Evolutionary conservation across 805 yeast species (phyloP).

Genomic region (Saccharomycopsis synnaedendra): DNA sequence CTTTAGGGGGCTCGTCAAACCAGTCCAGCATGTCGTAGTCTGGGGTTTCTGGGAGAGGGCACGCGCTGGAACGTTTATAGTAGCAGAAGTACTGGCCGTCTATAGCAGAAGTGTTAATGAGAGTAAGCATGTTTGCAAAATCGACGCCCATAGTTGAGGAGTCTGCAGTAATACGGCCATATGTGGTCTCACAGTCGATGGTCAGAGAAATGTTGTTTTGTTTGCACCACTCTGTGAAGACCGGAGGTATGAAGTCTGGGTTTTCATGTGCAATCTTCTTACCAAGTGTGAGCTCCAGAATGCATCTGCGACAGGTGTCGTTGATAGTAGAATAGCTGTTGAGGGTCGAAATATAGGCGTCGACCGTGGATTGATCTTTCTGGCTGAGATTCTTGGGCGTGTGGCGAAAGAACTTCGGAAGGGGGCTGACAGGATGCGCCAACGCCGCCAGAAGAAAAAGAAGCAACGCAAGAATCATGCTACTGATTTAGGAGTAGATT

Average conservation of each 20-base stretch:
- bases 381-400: not conserved
- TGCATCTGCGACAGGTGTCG: conserved; percentile 25
- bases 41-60: conserved; percentile 44
- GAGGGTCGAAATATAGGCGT: not conserved
- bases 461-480: too few species aligned
- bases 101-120: conserved; percentile 39
- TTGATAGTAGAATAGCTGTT: not conserved
- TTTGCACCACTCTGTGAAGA: conserved; percentile 34
- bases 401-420: not conserved
- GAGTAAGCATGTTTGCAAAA: conserved; percentile 36
- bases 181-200: conserved; percentile 23
- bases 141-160: conserved; percentile 31
- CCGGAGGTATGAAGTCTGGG: conserved; percentile 30
- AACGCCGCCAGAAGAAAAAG: too few species aligned
- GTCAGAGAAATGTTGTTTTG: conserved; percentile 22
- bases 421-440: not conserved
- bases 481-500: too few species aligned
- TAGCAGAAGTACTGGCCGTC: conserved; percentile 58
- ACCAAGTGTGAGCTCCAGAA: conserved; percentile 26
- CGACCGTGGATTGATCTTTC: not conserved
- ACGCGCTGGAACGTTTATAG: conserved; percentile 34
- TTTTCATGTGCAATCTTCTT: conserved; percentile 24
- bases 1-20: conserved; percentile 34
- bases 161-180: conserved; percentile 28
- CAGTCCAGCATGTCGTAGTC: conserved; percentile 31